Evolutionary conservation across 495 filamentous ascomycete genomes (phyloP), one percentile per base, ranked within the genome.

Genomic region (Tuber microsphaerosporum): DNA sequence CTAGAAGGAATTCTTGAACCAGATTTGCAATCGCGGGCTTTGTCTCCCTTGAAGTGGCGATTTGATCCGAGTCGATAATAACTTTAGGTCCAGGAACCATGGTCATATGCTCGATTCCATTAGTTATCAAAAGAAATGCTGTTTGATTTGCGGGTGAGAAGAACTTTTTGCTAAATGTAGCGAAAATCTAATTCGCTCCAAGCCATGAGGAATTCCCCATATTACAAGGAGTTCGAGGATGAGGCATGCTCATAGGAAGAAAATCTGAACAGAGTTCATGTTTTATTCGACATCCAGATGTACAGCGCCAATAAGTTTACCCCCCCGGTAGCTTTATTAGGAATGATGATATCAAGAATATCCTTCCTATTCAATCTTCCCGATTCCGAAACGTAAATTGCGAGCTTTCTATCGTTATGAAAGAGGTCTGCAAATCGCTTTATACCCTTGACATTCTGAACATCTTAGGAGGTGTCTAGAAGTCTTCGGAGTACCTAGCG

Each of bases 271-370:
- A 90, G 95, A 48, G 92, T 98, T 34, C 95, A 98, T 83, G 93
- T 97, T 44, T 87, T 98, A 2, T 99, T 99, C 82, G 96, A 98
- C 85, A 93, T 97, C 43, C 98, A 96, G 95, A 99, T 85, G 96
- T 99, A 41, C 96, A 99, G 84, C 90, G 96, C 74, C 96, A 99
- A 86, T 99, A 95, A 96, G 94, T 98, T 6, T 99, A 99, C 81
- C 88, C 98, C 34, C 95, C 98, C 84, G 95, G 95, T 73, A 95
- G 98, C 61, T 99, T 99, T 83, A 95, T 93, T 8, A 96, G 95
- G 73, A 99, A 98, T 84, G 94, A 92, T 17, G 95, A 99, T 82
- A 99, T 99, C 86, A 99, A 97, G 84, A 95, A 98, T 84, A 87
- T 99, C 69, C 89, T 99, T 45, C 96, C 96, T 9, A 91, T 97